Evolutionary conservation across 2,329 filamentous ascomycete species (phyloP).

Genomic region (Chalaropsis thielavioides): DNA sequence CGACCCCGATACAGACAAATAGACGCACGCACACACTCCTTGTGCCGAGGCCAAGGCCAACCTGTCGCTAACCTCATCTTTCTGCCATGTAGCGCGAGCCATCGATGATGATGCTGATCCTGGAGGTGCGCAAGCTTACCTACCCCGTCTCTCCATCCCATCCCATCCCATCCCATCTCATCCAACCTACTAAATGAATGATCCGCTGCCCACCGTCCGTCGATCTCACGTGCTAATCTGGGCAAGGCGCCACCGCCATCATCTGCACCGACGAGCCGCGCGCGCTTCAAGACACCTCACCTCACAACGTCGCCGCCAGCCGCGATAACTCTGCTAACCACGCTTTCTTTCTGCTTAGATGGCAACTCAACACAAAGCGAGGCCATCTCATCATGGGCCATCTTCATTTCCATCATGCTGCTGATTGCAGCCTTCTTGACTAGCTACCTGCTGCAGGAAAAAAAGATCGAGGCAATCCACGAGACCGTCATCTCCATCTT

Average conservation of each 20-base stretch:
- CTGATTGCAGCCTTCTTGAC: conserved; percentile 91
- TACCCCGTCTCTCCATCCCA: conserved; percentile 17
- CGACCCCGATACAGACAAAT: background rate
- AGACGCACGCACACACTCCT: background rate
- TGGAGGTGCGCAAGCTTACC: conserved; percentile 17
- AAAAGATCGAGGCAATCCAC: conserved; percentile 92
- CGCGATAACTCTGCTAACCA: background rate
- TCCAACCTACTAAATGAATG: background rate
- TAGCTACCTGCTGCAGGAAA: conserved; percentile 91
- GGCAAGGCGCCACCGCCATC: background rate
- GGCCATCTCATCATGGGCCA: conserved; percentile 87
- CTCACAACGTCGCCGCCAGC: background rate
- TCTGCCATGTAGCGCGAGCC: conserved; percentile 15
- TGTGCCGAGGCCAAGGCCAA: background rate
- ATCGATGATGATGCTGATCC: conserved; percentile 19
- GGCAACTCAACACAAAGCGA: conserved; percentile 82
- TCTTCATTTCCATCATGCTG: conserved; percentile 91
- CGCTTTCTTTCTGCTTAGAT: conserved; percentile 27
- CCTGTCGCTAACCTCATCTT: conserved; percentile 12
- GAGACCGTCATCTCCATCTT: conserved; percentile 98
- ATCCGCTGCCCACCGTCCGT: background rate
- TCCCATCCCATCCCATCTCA: conserved; percentile 1
- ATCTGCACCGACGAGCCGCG: background rate
- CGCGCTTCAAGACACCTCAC: background rate
- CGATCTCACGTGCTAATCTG: background rate